Base-by-base conservation (phyloP, 768 basidiomycete genomes). In the Russula vinacea region DNA sequence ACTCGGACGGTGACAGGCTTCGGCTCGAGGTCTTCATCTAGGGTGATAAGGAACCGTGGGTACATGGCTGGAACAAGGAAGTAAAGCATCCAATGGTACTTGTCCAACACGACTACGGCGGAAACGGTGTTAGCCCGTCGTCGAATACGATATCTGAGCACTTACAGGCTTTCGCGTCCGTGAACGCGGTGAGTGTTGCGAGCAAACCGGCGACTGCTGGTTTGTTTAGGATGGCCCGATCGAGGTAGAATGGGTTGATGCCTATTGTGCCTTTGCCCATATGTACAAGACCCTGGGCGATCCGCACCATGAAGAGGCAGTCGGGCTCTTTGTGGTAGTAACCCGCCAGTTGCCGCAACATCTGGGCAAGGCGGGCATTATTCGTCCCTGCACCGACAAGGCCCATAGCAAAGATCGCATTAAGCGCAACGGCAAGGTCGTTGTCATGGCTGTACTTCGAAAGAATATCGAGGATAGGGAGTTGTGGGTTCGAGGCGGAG, bases 231-330 rank as follows among this genome's bases (percentile, higher is more conserved):
- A 96, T 88, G 59, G 83, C 85, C 44, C 96, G 85, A 75, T 98
- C 96, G 39, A 83, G 84, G 83, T 91, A 98, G 87, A 97, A 98
- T 4, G 97, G 96, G 74, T 96, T 98, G 70, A 99, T 79, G 13
- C 92, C 91, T 73, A 99, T 92, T 16, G 95, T 98, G 40, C 97
- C 97, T 77, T 99, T 99, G 74, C 97, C 97, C 95, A 98, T 95
- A 75, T 98, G 94, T n/a, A 98, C 90, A 70, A 98, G 77, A 22
- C 97, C 97, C 76, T 98, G 90, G 2, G 96, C 92, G 63, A 99
- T 86, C 60, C 97, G 87, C 22, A 98, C 95, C 81, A 92, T 90
- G 75, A 99, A 98, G 70, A 98, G 76, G 73, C 93, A 96, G 72
- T 99, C 94, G 0, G 95, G 86, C 75, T 99, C 97, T 74, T 98